phyloP scores from a whole-genome alignment of 2,329 filamentous ascomycete species.

The Pyricularia grisea region DNA sequence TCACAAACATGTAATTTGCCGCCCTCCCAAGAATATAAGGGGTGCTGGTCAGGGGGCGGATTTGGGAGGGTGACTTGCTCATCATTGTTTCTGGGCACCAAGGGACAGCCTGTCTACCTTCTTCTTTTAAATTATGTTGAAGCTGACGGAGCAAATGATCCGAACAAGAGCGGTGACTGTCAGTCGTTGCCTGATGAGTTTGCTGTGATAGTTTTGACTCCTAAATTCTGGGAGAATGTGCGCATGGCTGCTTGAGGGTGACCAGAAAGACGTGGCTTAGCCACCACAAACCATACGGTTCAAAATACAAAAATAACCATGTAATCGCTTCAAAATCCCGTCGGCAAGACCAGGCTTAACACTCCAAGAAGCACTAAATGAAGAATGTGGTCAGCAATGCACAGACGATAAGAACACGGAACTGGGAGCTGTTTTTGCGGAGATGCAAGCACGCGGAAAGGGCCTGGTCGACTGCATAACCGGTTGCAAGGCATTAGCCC shows the following conservation, averaged over 20 bases:
- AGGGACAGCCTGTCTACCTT: background rate
- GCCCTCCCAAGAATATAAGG: background rate
- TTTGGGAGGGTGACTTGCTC: background rate
- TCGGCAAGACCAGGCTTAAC: background rate
- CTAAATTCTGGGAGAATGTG: too few species aligned
- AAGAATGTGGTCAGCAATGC: background rate
- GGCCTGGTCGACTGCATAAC: background rate
- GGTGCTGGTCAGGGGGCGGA: background rate
- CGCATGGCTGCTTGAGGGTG: background rate
- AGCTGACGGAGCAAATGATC: background rate
- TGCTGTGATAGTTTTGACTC: too few species aligned
- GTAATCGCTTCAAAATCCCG: background rate
- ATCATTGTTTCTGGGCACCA: background rate
- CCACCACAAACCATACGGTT: background rate
- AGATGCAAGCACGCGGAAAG: background rate
- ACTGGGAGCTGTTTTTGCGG: background rate
- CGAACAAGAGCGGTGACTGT: background rate
- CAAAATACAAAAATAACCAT: background rate
- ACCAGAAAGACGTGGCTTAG: background rate
- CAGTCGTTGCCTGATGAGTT: too few species aligned
- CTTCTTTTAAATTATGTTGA: background rate
- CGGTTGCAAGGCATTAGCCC: too few species aligned
- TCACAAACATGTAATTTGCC: background rate
- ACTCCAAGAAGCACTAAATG: background rate
- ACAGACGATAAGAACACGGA: background rate